Evolutionary conservation across 495 filamentous ascomycete genomes (phyloP).

Genomic region (Lichenothelia convexa): DNA sequence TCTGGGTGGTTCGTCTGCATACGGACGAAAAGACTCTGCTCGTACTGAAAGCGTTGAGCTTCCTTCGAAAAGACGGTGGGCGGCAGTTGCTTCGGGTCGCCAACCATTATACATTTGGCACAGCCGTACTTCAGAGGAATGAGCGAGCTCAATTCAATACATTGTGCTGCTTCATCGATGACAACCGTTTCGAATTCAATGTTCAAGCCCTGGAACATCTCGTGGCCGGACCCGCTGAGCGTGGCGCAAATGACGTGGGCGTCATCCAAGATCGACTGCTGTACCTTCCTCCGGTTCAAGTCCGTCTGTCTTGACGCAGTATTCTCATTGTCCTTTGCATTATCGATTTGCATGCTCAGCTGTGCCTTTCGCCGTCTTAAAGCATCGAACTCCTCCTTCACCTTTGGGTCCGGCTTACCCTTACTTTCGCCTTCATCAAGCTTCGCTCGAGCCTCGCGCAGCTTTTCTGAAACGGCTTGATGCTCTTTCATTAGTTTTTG

Average conservation of each 20-base stretch:
- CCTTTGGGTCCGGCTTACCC: constrained; percentile 40
- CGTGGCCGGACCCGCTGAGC: constrained; percentile 85
- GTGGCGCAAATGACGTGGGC: constrained; percentile 91
- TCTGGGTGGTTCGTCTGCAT: constrained; percentile 85
- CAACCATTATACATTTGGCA: constrained; percentile 89
- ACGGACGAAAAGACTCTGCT: constrained; percentile 92
- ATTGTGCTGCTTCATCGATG: constrained; percentile 96
- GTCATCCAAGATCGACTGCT: constrained; percentile 76
- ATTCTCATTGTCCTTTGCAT: constrained; percentile 65
- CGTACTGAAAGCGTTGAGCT: constrained; percentile 83
- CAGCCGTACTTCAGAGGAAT: constrained; percentile 97
- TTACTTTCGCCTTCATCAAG: constrained; percentile 52
- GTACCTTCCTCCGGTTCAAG: constrained; percentile 60
- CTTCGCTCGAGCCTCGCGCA: constrained; percentile 44
- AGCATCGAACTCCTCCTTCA: constrained; percentile 59
- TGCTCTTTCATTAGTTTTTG: constrained; percentile 71
- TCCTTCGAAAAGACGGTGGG: constrained; percentile 89
- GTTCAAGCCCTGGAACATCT: constrained; percentile 87
- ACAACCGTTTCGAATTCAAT: constrained; percentile 97
- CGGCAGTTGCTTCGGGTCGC: constrained; percentile 91
- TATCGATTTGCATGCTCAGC: constrained; percentile 66
- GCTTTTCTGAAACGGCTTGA: constrained; percentile 49
- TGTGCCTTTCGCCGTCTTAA: constrained; percentile 56
- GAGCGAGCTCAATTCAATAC: constrained; percentile 87
- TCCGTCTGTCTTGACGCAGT: constrained; percentile 62